Conservation (phyloP, 805 yeast species). For the Nakazawaea ambrosiae region DNA sequence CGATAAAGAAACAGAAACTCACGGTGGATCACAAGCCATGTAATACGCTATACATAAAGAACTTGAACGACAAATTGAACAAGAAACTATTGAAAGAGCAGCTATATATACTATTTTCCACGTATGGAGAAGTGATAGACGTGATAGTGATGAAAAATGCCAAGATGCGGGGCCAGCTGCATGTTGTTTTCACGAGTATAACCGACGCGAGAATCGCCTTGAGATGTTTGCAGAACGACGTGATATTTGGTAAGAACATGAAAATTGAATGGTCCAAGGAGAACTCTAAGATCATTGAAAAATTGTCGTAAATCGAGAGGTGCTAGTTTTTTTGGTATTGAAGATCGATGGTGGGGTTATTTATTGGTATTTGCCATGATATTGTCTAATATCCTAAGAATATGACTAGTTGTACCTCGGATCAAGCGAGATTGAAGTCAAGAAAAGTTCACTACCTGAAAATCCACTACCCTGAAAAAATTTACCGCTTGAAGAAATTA, state of each 20-base stretch:
- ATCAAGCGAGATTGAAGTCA: too few species aligned
- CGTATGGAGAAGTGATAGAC: conserved; percentile 59
- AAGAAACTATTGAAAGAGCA: conserved; percentile 38
- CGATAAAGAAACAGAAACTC: neutral
- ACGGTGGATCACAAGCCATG: conserved; percentile 5
- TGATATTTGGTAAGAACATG: conserved; percentile 47
- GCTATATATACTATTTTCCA: conserved; percentile 50
- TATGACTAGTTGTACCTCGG: too few species aligned
- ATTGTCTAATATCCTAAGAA: too few species aligned
- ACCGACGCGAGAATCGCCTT: conserved; percentile 47
- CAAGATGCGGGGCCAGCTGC: conserved; percentile 61
- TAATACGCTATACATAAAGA: conserved; percentile 50
- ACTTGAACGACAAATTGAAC: conserved; percentile 52
- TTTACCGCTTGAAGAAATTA: too few species aligned
- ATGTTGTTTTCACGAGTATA: conserved; percentile 41
- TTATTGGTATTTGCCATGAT: too few species aligned
- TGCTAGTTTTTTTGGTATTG: too few species aligned
- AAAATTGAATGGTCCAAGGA: conserved; percentile 33
- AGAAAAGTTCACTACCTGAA: too few species aligned
- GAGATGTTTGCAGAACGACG: conserved; percentile 36
- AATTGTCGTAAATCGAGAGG: neutral
- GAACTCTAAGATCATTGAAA: neutral
- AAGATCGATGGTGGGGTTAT: conserved; percentile 22
- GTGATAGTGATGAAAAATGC: conserved; percentile 24
- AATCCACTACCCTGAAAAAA: too few species aligned